Percentiles rank a stretch among this genome's conserved stretches.
These are phyloP conservation scores for Clavispora asparagi DNA, from an alignment of 805 yeast species.

Conservation along the genomic window DNA sequence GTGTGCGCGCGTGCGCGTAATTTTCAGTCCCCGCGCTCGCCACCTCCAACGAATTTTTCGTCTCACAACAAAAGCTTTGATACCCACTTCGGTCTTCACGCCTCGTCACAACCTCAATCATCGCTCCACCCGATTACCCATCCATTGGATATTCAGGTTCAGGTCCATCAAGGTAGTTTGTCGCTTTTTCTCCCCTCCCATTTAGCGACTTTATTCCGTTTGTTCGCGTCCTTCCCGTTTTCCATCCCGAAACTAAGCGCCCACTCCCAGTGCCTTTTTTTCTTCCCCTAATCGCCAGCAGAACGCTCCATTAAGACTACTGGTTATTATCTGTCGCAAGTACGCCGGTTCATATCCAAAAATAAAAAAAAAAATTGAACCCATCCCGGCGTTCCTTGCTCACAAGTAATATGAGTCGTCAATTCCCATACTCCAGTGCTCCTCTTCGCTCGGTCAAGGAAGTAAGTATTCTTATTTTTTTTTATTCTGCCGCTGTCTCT, in stretches of 20 bases:
- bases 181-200: background rate
- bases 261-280: background rate
- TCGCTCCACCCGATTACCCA: slow-evolving; percentile 2
- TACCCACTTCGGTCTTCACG: slow-evolving; percentile 5
- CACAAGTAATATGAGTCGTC: slow-evolving; percentile 35
- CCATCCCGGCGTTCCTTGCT: background rate
- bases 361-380: slow-evolving; percentile 4
- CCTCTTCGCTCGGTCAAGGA: slow-evolving; percentile 96
- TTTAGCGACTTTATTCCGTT: background rate
- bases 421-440: slow-evolving; percentile 92
- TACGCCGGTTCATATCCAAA: background rate
- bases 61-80: slow-evolving; percentile 2
- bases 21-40: slow-evolving; percentile 12
- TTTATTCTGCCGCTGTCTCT: background rate
- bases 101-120: slow-evolving; percentile 10
- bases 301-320: background rate
- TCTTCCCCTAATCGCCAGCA: background rate
- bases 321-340: background rate
- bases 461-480: slow-evolving; percentile 43
- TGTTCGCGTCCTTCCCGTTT: slow-evolving; percentile 1
- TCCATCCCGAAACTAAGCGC: slow-evolving; percentile 1
- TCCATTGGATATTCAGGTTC: slow-evolving; percentile 5
- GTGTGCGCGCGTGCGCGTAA: slow-evolving; percentile 5
- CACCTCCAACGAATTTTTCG: slow-evolving; percentile 16
- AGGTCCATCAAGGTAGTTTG: slow-evolving; percentile 12